Conservation (phyloP, 441 rosid species). For the Eruca vesicaria region DNA sequence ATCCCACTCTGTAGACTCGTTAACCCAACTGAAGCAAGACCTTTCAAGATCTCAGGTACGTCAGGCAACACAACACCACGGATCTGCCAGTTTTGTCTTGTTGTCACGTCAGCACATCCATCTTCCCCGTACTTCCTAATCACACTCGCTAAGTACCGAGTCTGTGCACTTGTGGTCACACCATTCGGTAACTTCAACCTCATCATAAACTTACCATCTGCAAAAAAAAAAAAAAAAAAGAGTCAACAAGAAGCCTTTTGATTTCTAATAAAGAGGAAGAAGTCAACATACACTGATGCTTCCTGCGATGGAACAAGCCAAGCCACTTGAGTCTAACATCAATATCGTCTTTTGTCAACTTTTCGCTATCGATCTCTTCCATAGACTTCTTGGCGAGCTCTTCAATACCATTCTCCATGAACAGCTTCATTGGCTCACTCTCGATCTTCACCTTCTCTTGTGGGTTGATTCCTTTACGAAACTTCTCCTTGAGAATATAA, state of each 20-base stretch:
- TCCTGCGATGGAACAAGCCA: constrained; percentile 91
- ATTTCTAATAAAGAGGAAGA: background rate
- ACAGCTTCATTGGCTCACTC: constrained; percentile 82
- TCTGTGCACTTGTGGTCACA: constrained; percentile 86
- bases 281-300: constrained; percentile 81
- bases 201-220: constrained; percentile 98
- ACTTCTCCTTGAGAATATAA: constrained; percentile 83
- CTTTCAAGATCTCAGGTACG: constrained; percentile 80
- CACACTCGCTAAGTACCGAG: constrained; percentile 81
- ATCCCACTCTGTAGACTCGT: constrained; percentile 93
- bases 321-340: constrained; percentile 98
- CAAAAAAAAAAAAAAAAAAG: background rate
- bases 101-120: constrained; percentile 92
- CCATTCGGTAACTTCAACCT: constrained; percentile 94
- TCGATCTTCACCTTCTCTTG: constrained; percentile 84
- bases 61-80: constrained; percentile 85
- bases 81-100: constrained; percentile 97
- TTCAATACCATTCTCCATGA: constrained; percentile 72
- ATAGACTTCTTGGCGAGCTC: constrained; percentile 69
- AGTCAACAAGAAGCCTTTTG: background rate
- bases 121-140: constrained; percentile 83
- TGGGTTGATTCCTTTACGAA: constrained; percentile 76
- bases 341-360: constrained; percentile 63
- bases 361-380: constrained; percentile 68
- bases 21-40: constrained; percentile 77